Conservation (phyloP, 2,329 filamentous ascomycete species). For the Colletotrichum paranaense region DNA sequence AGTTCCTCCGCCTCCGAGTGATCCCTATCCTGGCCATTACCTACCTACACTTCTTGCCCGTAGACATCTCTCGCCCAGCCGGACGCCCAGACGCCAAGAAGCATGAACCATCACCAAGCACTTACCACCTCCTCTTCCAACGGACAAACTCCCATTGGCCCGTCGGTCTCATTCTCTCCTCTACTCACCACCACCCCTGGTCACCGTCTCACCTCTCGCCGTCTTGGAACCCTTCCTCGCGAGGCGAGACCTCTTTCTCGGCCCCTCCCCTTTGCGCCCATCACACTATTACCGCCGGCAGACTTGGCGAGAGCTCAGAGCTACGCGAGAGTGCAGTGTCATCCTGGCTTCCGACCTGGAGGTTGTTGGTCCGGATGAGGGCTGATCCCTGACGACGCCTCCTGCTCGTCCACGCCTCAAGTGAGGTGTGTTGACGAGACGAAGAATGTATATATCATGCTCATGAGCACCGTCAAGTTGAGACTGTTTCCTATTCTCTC, state of each 20-base stretch:
- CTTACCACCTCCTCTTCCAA: background rate
- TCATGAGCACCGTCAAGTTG: background rate
- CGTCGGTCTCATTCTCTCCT: background rate
- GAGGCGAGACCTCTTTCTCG: slow-evolving; percentile 9
- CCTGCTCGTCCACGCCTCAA: background rate
- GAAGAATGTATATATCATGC: slow-evolving; percentile 4
- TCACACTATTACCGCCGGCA: background rate
- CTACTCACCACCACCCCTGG: no score
- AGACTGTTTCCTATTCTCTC: no score
- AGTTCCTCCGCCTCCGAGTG: background rate
- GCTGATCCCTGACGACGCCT: background rate
- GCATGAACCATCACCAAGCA: background rate
- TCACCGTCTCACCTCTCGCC: background rate
- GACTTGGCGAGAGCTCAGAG: background rate
- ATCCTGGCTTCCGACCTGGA: background rate
- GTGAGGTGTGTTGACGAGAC: background rate
- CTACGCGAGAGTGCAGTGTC: background rate
- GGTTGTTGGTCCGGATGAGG: background rate
- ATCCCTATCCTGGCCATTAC: background rate
- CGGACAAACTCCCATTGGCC: background rate
- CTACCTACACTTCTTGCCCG: no score
- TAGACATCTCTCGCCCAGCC: background rate
- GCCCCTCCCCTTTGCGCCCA: no score
- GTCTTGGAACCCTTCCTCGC: background rate
- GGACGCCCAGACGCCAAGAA: background rate